A percentile compares a stretch with the other conserved stretches of the same genome.
Evolutionary conservation across 345 rosid genomes (phyloP).

Genomic region (Heritiera littoralis): DNA sequence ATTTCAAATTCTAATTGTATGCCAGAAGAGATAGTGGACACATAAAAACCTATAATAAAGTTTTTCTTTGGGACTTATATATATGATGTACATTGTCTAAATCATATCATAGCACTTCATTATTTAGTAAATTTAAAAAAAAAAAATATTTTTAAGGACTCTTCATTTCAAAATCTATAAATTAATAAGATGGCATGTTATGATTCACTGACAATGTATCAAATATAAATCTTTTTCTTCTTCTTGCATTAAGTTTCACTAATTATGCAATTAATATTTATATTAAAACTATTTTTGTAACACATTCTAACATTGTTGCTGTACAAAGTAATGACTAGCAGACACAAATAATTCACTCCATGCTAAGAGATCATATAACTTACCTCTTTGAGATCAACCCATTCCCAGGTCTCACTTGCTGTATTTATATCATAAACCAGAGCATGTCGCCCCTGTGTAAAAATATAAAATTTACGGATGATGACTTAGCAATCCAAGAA

Average conservation of each 20-base stretch:
- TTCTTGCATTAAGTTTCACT: background rate
- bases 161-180: too few relatives aligned
- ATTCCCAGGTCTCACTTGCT: conserved; percentile 82
- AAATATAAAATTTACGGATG: conserved; percentile 24
- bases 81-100: too few relatives aligned
- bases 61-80: background rate
- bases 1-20: conserved; percentile 9
- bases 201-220: too few relatives aligned
- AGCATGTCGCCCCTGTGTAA: conserved; percentile 78
- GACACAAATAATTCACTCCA: background rate
- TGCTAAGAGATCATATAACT: conserved; percentile 1
- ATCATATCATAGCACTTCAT: too few relatives aligned
- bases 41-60: background rate
- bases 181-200: too few relatives aligned
- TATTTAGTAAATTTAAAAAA: too few relatives aligned
- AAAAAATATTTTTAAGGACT: too few relatives aligned
- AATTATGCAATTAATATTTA: background rate
- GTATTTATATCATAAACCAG: conserved; percentile 78
- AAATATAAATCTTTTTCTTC: background rate
- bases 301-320: background rate
- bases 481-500: background rate
- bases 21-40: background rate
- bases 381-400: conserved; percentile 97
- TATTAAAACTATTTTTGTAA: background rate
- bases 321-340: background rate